Evolutionary conservation across 2,329 filamentous ascomycete species (phyloP).

Genomic region (Pyricularia sp.): DNA sequence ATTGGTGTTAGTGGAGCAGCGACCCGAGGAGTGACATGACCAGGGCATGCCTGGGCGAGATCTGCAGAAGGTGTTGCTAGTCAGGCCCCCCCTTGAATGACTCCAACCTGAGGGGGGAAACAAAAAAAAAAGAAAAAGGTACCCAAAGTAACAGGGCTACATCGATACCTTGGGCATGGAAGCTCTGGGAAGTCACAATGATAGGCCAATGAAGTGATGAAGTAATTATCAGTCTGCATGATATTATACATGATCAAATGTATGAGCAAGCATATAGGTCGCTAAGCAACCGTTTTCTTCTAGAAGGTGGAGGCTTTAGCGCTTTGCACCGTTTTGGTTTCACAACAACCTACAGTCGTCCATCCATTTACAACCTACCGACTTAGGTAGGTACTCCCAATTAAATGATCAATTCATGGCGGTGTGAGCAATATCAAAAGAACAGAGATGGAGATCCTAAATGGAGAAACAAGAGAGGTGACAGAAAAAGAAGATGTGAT

Average conservation of each 20-base stretch:
- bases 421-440: neutral
- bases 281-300: neutral
- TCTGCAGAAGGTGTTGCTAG: constrained; percentile 1
- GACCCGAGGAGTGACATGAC: neutral
- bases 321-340: neutral
- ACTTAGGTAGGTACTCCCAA: too few relatives aligned
- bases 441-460: neutral
- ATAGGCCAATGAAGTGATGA: too few relatives aligned
- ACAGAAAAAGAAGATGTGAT: neutral
- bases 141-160: neutral
- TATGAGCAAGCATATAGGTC: neutral
- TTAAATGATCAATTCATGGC: neutral
- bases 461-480: neutral
- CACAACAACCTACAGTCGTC: neutral
- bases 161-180: neutral
- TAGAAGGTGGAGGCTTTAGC: neutral
- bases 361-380: neutral
- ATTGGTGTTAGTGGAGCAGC: neutral
- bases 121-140: neutral
- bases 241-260: neutral
- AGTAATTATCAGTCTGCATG: too few relatives aligned
- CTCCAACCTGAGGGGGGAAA: neutral
- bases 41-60: neutral
- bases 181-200: neutral
- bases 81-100: constrained; percentile 1